A percentile compares a stretch with the other conserved stretches of the same genome.
These are phyloP conservation scores for Colletotrichum karsti DNA, from an alignment of 2,329 filamentous ascomycete species.

Conservation along the genomic window DNA sequence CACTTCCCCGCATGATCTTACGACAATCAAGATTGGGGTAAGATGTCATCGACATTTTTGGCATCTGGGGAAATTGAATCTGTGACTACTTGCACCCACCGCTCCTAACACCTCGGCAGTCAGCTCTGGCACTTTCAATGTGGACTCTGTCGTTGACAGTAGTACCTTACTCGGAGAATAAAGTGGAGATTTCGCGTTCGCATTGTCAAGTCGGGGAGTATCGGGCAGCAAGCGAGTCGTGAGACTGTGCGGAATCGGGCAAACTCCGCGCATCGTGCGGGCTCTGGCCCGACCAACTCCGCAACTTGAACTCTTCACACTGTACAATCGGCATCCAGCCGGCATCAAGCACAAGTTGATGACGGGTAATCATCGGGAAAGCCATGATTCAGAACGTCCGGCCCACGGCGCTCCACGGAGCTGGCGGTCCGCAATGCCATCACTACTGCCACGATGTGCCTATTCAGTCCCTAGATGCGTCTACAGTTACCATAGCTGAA, in stretches of 20 bases:
- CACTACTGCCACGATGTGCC: not conserved
- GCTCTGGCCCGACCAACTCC: not conserved
- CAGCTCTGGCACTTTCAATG: not conserved
- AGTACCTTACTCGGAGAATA: no score
- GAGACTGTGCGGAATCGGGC: no score
- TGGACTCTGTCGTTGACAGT: not conserved
- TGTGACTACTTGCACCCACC: no score
- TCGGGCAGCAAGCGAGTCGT: no score
- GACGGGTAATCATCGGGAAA: not conserved
- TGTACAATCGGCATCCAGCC: no score
- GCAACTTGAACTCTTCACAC: no score
- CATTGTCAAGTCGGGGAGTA: not conserved
- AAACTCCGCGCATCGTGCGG: not conserved
- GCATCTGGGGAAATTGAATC: not conserved
- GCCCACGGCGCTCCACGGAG: no score
- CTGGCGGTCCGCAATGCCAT: not conserved
- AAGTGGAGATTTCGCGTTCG: no score
- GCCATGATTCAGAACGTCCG: no score
- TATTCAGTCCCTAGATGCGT: not conserved
- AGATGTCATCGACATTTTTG: not conserved
- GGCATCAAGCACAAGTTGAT: fast-evolving
- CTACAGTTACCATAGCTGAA: no score
- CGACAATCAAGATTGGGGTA: not conserved
- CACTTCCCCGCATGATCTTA: not conserved
- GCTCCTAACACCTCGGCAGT: no score